Evolutionary conservation across 768 basidiomycete genomes (phyloP), one percentile per base, ranked within the genome.

Genomic region (Amylocystis lapponica): DNA sequence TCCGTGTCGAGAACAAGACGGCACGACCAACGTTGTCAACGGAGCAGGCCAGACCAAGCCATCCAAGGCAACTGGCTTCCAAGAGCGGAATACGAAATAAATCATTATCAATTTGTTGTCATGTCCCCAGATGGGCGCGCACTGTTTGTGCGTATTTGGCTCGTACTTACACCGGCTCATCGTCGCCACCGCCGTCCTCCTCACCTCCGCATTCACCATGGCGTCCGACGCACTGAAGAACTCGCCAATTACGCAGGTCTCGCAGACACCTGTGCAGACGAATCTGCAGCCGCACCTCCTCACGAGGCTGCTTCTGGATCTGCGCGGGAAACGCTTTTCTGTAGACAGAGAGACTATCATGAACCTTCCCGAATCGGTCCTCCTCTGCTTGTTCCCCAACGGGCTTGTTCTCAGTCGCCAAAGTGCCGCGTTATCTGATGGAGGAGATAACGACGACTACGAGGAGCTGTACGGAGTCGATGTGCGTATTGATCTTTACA

Each of bases 281-380:
- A 81, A 79, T 54, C 67, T 90, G 26, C 86, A 92, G 66, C 89
- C 88, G 5, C 87, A 91, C 68, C 76, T 95, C 30, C 76, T 97
- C 51, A 85, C 90, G 20, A 77, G 91, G 54, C 75, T 99, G 54
- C 78, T 86, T 41, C 81, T 99, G 54, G 96, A 98, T 68, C 76
- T 99, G 27, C 82, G 96, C 50, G 93, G 93, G 43, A 75, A 67
- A 54, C 83, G 92, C 49, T 94, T 98, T 68, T 83, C 88, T 47
- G 91, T 99, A 33, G 96, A 98, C 67, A 78, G 95, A 53, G 95
- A 98, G 68, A 93, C 88, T 5, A 85, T 99, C 60, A 96, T 98
- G 93, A 91, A 94, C 62, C 75, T 99, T 16, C 96, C 96, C 2
- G 96, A 99, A 77, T 92, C 89, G 14, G 92, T 99, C 35, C 74